Conservation (phyloP, 139 green algal species). For the Closterium sp. region DNA sequence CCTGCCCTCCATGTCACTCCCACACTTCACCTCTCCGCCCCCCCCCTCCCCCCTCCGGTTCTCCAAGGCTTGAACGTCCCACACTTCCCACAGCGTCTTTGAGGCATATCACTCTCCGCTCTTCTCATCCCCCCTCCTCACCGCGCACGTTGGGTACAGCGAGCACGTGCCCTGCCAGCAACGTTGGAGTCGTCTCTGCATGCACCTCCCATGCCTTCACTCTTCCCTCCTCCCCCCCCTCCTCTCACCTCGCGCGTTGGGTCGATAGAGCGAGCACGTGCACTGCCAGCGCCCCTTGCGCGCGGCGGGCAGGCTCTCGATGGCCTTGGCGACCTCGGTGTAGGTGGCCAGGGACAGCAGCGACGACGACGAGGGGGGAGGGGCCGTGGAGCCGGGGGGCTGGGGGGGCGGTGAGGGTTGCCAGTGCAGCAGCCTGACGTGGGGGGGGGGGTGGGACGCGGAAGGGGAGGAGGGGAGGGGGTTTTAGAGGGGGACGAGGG, state of each 20-base stretch:
- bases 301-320: conserved; percentile 21
- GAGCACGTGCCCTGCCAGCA: not conserved
- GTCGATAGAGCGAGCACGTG: conserved; percentile 33
- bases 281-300: conserved; percentile 30
- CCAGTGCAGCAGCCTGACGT: conserved; percentile 25
- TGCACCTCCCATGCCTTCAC: not conserved
- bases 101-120: not conserved
- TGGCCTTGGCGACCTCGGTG: conserved; percentile 20
- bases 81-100: too few relatives aligned
- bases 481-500: not conserved
- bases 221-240: not conserved
- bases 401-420: not conserved
- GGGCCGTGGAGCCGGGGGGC: not conserved
- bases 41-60: too few relatives aligned
- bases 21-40: not conserved
- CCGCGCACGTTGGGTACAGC: not conserved
- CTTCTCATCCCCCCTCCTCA: not conserved
- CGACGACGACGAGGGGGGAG: not conserved
- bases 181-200: too few relatives aligned
- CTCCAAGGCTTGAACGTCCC: too few relatives aligned
- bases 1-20: too few relatives aligned
- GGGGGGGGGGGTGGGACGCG: too few relatives aligned
- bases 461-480: not conserved
- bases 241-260: conserved; percentile 13
- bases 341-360: conserved; percentile 21